Percentiles rank a stretch among this genome's conserved stretches.
These are phyloP conservation scores for Vitis rupestris DNA, from an alignment of 164 flowering plant genomes.

Conservation along the genomic window DNA sequence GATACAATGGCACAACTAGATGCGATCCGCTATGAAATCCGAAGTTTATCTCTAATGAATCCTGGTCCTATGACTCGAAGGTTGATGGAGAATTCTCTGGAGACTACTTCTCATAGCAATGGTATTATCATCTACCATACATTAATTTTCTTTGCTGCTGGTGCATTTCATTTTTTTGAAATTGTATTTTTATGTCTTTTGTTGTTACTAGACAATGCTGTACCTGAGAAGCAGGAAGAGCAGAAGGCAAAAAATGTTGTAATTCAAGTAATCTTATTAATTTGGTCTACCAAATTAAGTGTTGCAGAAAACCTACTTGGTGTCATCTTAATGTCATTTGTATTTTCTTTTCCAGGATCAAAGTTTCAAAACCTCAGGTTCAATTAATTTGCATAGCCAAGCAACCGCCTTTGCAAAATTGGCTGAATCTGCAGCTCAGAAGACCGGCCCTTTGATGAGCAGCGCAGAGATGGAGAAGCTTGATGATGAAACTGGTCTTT, in stretches of 20 bases:
- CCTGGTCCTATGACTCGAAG: conserved; percentile 75
- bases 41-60: conserved; percentile 70
- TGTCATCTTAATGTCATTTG: neutral
- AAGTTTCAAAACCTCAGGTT: conserved; percentile 23
- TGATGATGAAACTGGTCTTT: conserved; percentile 39
- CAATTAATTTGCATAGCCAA: conserved; percentile 56
- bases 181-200: neutral
- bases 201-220: conserved; percentile 12
- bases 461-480: conserved; percentile 27
- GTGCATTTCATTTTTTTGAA: neutral
- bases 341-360: conserved; percentile 35
- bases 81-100: conserved; percentile 43
- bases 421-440: conserved; percentile 49
- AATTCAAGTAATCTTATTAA: conserved; percentile 22
- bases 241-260: conserved; percentile 12
- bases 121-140: conserved; percentile 18
- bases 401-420: conserved; percentile 67
- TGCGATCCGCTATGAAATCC: conserved; percentile 83
- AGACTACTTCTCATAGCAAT: conserved; percentile 19
- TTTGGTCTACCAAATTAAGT: neutral
- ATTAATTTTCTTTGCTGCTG: neutral
- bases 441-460: conserved; percentile 18
- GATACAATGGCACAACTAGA: conserved; percentile 84
- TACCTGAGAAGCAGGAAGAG: conserved; percentile 25
- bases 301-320: neutral